These are phyloP conservation scores for Cynara cardunculus DNA, from an alignment of 129 eudicot genomes.

Conservation along the genomic window DNA sequence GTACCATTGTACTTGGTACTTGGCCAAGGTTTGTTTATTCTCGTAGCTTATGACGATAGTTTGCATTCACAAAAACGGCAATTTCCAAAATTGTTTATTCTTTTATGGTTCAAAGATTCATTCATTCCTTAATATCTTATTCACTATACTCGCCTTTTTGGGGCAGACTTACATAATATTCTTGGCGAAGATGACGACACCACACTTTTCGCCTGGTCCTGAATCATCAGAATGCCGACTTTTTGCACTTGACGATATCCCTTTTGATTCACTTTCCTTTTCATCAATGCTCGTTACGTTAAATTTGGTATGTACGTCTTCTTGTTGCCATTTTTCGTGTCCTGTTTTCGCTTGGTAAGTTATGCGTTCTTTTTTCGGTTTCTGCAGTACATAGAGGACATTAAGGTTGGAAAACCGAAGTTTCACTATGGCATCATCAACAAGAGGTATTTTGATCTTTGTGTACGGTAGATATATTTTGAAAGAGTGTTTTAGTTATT, in stretches of 20 bases:
- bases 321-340: background rate
- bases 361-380: slow-evolving; percentile 7
- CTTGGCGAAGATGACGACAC: slow-evolving; percentile 78
- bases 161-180: slow-evolving; percentile 87
- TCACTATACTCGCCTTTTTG: background rate
- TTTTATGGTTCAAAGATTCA: background rate
- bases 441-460: slow-evolving; percentile 56
- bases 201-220: slow-evolving; percentile 87
- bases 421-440: slow-evolving; percentile 92
- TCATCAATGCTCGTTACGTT: slow-evolving; percentile 96
- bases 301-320: slow-evolving; percentile 53
- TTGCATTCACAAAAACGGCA: no score
- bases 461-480: background rate
- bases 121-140: background rate
- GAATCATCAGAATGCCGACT: slow-evolving; percentile 92
- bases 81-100: background rate
- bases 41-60: no score
- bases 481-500: background rate
- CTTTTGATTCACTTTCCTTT: slow-evolving; percentile 89
- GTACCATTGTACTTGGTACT: no score
- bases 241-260: slow-evolving; percentile 79
- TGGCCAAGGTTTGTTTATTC: no score
- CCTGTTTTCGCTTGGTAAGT: slow-evolving; percentile 1
- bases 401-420: slow-evolving; percentile 62
- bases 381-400: slow-evolving; percentile 78